A percentile compares a stretch with the other conserved stretches of the same genome.
phyloP scores from a whole-genome alignment of 306 rosid species.

The Malus sieversii region DNA sequence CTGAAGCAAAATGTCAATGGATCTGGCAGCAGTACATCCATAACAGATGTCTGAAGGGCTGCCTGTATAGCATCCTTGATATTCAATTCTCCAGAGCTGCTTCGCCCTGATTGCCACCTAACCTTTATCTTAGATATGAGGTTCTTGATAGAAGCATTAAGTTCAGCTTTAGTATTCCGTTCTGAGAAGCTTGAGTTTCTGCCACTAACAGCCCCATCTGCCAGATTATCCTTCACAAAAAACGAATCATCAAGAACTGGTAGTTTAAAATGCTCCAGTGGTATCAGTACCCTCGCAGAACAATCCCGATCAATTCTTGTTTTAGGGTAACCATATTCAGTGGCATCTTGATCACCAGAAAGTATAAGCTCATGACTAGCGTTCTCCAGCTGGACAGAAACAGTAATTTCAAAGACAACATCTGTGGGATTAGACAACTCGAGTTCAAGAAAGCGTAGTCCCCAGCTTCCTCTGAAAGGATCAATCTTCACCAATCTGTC shows the following conservation, averaged over 20 bases:
- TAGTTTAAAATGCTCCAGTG: constrained; percentile 81
- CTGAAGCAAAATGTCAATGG: constrained; percentile 90
- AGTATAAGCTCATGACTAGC: constrained; percentile 35
- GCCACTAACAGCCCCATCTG: constrained; percentile 35
- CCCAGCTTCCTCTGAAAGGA: constrained; percentile 95
- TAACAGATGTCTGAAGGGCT: constrained; percentile 80
- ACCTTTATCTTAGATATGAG: constrained; percentile 84
- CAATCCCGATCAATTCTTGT: constrained; percentile 85
- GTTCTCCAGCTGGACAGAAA: constrained; percentile 74
- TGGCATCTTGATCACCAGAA: constrained; percentile 42
- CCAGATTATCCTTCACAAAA: constrained; percentile 54
- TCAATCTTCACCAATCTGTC: constrained; percentile 84
- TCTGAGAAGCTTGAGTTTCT: constrained; percentile 62
- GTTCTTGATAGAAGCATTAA: constrained; percentile 83
- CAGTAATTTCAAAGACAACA: constrained; percentile 72
- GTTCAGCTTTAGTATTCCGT: constrained; percentile 75
- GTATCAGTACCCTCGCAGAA: constrained; percentile 92
- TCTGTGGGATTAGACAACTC: constrained; percentile 89
- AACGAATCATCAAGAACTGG: constrained; percentile 90
- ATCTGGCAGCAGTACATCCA: constrained; percentile 92
- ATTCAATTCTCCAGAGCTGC: constrained; percentile 79
- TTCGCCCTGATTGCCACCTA: constrained; percentile 84
- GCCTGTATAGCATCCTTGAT: constrained; percentile 90
- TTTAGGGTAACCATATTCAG: constrained; percentile 73
- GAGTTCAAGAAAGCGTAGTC: constrained; percentile 84